Percentiles rank a stretch among this genome's conserved stretches.
These are phyloP conservation scores for Fusarium piperis DNA, from an alignment of 2,329 filamentous ascomycete genomes.

Conservation along the genomic window DNA sequence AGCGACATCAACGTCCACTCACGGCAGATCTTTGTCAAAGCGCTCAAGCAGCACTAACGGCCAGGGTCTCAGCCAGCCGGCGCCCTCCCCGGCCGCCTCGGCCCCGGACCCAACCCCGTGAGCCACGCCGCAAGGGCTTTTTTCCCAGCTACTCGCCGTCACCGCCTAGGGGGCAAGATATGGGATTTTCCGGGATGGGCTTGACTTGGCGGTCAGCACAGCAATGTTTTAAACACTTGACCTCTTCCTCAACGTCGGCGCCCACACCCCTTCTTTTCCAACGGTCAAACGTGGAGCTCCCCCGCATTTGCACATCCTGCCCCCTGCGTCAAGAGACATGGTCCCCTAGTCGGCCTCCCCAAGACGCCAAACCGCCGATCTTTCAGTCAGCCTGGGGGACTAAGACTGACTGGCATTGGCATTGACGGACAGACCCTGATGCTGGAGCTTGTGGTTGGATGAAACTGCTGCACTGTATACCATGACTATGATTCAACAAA, in stretches of 20 bases:
- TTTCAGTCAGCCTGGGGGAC: not conserved
- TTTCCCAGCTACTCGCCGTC: not conserved
- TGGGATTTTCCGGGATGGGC: not conserved
- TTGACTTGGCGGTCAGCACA: not conserved
- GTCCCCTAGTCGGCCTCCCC: conserved; percentile 2
- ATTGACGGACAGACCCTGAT: not conserved
- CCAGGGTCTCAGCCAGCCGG: conserved; percentile 17
- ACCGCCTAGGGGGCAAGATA: not conserved
- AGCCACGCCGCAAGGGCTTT: conserved; percentile 20
- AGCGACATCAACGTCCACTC: conserved; percentile 62
- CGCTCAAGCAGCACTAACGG: conserved; percentile 42
- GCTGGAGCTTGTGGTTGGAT: not conserved
- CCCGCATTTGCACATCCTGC: conserved; percentile 30
- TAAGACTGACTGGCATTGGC: not conserved
- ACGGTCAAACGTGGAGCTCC: conserved; percentile 25
- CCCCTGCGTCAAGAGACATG: conserved; percentile 32
- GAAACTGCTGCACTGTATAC: conserved; percentile 11
- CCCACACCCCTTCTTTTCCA: conserved; percentile 9
- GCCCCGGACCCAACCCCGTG: conserved; percentile 26
- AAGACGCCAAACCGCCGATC: not conserved
- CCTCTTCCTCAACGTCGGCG: conserved; percentile 15
- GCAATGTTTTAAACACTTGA: not conserved
- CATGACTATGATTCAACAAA: not conserved
- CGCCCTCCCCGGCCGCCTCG: conserved; percentile 23
- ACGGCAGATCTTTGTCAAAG: conserved; percentile 58